phyloP scores from a whole-genome alignment of 2,329 filamentous ascomycete genomes.

The Cercospora sp. region DNA sequence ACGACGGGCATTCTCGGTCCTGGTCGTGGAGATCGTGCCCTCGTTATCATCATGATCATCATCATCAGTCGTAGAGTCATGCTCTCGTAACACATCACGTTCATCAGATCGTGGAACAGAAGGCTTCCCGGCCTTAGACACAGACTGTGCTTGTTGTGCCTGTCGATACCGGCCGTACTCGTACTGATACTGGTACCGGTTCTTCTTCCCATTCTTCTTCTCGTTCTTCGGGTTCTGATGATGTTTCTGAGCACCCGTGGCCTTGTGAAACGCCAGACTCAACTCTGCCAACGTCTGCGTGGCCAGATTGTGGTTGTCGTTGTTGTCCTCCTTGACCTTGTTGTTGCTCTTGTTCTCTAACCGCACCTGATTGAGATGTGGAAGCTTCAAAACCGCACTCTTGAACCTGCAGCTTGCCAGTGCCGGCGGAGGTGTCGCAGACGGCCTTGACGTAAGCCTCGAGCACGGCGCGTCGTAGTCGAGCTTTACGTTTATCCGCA shows the following conservation, averaged over 20 bases:
- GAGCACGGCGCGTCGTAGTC: conserved; percentile 46
- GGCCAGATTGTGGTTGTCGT: conserved; percentile 21
- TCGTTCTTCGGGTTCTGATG: conserved; percentile 33
- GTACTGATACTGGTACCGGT: conserved; percentile 33
- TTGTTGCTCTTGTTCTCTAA: conserved; percentile 24
- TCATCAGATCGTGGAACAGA: conserved; percentile 4
- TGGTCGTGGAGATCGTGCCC: conserved; percentile 3
- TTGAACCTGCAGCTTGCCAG: conserved; percentile 43
- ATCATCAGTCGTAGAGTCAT: conserved; percentile 27
- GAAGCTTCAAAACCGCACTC: conserved; percentile 53
- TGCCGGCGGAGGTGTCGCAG: conserved; percentile 40
- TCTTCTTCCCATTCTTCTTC: conserved; percentile 32
- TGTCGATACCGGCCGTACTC: conserved; percentile 36
- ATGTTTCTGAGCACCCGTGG: conserved; percentile 40
- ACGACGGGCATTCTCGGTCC: background rate
- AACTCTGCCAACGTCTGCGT: conserved; percentile 34
- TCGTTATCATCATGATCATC: conserved; percentile 21
- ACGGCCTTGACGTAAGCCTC: conserved; percentile 49
- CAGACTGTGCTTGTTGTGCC: conserved; percentile 33
- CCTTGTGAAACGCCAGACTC: conserved; percentile 34
- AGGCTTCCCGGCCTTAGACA: conserved; percentile 23
- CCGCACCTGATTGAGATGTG: conserved; percentile 38
- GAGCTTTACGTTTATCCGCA: conserved; percentile 51
- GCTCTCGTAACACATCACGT: conserved; percentile 22
- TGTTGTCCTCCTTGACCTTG: conserved; percentile 23